phyloP scores from a whole-genome alignment of 2,329 filamentous ascomycete species.

The Cercospora zeina region DNA sequence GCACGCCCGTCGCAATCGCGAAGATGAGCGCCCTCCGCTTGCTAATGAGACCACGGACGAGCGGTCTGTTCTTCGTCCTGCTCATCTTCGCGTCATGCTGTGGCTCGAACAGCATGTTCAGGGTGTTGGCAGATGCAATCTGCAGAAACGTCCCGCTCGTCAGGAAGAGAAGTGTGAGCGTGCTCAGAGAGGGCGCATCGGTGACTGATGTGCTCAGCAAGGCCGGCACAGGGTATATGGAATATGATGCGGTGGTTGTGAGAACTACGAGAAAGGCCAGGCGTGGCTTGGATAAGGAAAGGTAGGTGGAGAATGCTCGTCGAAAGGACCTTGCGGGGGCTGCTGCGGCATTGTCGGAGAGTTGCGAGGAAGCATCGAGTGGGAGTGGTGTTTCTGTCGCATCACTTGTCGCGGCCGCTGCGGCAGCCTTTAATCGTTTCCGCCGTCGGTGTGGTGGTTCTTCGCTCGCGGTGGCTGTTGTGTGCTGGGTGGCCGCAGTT shows the following conservation, averaged over 20 bases:
- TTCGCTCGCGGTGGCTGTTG: slow-evolving; percentile 16
- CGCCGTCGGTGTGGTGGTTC: slow-evolving; percentile 37
- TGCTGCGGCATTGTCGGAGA: slow-evolving; percentile 58
- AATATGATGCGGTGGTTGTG: slow-evolving; percentile 86
- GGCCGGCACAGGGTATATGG: slow-evolving; percentile 86
- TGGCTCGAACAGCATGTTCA: slow-evolving; percentile 97
- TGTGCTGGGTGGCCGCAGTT: slow-evolving; percentile 7
- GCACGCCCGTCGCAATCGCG: slow-evolving; percentile 68
- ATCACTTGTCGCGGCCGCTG: slow-evolving; percentile 21
- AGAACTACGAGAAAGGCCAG: slow-evolving; percentile 89
- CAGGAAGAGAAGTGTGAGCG: slow-evolving; percentile 87
- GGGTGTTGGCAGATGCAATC: slow-evolving; percentile 84
- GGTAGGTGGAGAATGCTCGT: slow-evolving; percentile 73
- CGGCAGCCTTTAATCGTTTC: slow-evolving; percentile 40
- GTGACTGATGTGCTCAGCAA: slow-evolving; percentile 72
- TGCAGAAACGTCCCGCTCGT: slow-evolving; percentile 82
- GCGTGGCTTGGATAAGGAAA: slow-evolving; percentile 93
- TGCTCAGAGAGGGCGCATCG: slow-evolving; percentile 74
- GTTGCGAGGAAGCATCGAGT: slow-evolving; percentile 61
- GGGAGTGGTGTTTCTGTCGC: slow-evolving; percentile 44
- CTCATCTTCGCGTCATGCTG: slow-evolving; percentile 89
- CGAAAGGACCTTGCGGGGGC: slow-evolving; percentile 59
- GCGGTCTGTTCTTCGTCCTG: slow-evolving; percentile 84
- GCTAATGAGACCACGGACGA: slow-evolving; percentile 78
- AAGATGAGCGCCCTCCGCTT: slow-evolving; percentile 72